These are phyloP conservation scores for Paramecium biaurelia DNA, from an alignment of 73 alveolate species.

Conservation along the genomic window DNA sequence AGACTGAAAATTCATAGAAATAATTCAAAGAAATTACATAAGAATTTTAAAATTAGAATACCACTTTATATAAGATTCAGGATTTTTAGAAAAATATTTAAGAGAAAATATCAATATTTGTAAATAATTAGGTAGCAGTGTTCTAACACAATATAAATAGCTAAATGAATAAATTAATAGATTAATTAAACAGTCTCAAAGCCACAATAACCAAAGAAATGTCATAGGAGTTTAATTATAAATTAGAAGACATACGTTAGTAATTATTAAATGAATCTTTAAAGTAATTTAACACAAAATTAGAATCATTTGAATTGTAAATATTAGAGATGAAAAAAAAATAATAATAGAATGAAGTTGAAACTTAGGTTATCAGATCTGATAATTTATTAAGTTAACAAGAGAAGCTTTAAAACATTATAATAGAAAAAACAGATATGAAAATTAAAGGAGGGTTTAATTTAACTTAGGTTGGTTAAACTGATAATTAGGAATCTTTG, in stretches of 20 bases:
- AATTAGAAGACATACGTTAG: background rate
- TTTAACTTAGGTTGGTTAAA: background rate
- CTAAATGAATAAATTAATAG: background rate
- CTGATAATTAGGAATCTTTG: background rate
- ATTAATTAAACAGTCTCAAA: background rate
- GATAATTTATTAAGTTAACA: background rate
- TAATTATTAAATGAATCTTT: background rate
- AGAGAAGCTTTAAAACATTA: background rate
- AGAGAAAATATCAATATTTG: background rate
- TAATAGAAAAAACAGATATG: background rate
- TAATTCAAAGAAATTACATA: background rate
- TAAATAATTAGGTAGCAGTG: background rate
- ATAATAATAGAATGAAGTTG: background rate
- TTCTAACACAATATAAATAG: background rate
- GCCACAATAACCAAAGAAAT: background rate
- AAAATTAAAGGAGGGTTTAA: background rate
- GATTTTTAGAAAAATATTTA: background rate
- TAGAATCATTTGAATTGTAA: background rate
- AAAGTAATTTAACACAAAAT: background rate
- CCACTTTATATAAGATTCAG: background rate
- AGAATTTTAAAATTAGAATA: background rate
- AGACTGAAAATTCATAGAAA: background rate
- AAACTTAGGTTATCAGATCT: background rate
- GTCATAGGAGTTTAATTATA: background rate
- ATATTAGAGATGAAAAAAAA: background rate